Evolutionary conservation across 2,329 filamentous ascomycete genomes (phyloP).

Genomic region (Penicillium digitatum): DNA sequence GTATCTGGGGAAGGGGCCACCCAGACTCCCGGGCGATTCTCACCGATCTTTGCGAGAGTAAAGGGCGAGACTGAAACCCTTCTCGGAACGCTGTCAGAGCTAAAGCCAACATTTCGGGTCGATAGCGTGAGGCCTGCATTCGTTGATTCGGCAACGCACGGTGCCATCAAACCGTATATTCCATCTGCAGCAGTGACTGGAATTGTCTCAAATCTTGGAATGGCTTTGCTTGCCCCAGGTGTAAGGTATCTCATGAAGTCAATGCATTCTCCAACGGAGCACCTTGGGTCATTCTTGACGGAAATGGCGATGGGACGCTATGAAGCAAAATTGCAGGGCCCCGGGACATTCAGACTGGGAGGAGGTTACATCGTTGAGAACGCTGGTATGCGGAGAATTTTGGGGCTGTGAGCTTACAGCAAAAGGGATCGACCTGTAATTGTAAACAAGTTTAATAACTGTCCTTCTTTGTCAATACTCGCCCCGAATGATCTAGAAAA

Average conservation of each 20-base stretch:
- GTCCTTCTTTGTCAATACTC: too few relatives aligned
- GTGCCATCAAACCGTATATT: conserved; percentile 38
- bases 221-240: conserved; percentile 18
- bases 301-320: conserved; percentile 41
- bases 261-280: conserved; percentile 43
- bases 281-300: conserved; percentile 48
- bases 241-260: conserved; percentile 18
- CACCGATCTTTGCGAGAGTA: conserved; percentile 57
- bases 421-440: too few relatives aligned
- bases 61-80: conserved; percentile 64
- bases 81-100: conserved; percentile 52
- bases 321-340: conserved; percentile 12
- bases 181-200: conserved; percentile 22
- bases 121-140: conserved; percentile 57
- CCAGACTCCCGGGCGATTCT: conserved; percentile 51
- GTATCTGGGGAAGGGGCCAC: conserved; percentile 55
- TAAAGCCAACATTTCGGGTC: conserved; percentile 47
- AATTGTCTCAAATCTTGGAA: conserved; percentile 21
- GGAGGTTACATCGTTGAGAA: conserved; percentile 16
- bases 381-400: conserved; percentile 15
- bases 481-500: too few relatives aligned
- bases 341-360: conserved; percentile 13
- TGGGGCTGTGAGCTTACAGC: conserved; percentile 4
- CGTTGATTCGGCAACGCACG: conserved; percentile 51
- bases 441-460: too few relatives aligned